Percentiles rank a stretch among this genome's conserved stretches.
Evolutionary conservation across 495 filamentous ascomycete genomes (phyloP).

Genomic region (Alectoria sarmentosa): DNA sequence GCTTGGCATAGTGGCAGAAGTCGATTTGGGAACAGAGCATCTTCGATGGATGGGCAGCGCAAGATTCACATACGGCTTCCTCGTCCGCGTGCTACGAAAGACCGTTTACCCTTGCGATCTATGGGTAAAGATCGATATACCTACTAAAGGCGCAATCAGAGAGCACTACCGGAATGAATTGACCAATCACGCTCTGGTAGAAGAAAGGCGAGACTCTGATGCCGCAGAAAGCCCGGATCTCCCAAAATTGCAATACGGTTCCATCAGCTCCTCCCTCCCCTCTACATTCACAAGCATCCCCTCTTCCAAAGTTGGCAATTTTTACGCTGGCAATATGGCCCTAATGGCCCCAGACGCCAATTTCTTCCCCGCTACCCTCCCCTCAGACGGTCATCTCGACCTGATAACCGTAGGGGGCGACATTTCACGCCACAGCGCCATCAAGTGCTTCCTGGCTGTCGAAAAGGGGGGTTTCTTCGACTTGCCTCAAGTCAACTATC

Average conservation of each 20-base stretch:
- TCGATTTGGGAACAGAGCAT: conserved; percentile 81
- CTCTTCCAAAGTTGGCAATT: conserved; percentile 75
- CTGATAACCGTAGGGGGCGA: conserved; percentile 74
- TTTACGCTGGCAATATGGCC: conserved; percentile 90
- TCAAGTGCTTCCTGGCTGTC: conserved; percentile 62
- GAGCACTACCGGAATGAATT: conserved; percentile 58
- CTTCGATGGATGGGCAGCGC: conserved; percentile 84
- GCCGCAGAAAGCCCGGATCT: conserved; percentile 32
- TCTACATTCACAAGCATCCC: conserved; percentile 64
- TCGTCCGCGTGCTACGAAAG: conserved; percentile 62
- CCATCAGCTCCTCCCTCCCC: conserved; percentile 67
- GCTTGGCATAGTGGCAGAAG: conserved; percentile 82
- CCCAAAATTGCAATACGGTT: conserved; percentile 71
- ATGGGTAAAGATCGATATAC: conserved; percentile 70
- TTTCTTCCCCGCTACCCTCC: conserved; percentile 82
- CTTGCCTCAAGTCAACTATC: conserved; percentile 65
- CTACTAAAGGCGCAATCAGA: conserved; percentile 68
- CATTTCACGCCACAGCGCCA: conserved; percentile 52
- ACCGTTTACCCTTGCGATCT: conserved; percentile 84
- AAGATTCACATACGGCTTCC: conserved; percentile 78
- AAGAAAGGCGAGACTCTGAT: conserved; percentile 21
- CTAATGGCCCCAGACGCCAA: conserved; percentile 80
- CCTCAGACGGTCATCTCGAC: conserved; percentile 81
- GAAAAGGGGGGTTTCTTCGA: conserved; percentile 69
- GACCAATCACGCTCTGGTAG: conserved; percentile 29